Percentiles rank a stretch among this genome's conserved stretches.
Conservation (phyloP, 805 yeast genomes). For the Candida nonsorbophila region DNA sequence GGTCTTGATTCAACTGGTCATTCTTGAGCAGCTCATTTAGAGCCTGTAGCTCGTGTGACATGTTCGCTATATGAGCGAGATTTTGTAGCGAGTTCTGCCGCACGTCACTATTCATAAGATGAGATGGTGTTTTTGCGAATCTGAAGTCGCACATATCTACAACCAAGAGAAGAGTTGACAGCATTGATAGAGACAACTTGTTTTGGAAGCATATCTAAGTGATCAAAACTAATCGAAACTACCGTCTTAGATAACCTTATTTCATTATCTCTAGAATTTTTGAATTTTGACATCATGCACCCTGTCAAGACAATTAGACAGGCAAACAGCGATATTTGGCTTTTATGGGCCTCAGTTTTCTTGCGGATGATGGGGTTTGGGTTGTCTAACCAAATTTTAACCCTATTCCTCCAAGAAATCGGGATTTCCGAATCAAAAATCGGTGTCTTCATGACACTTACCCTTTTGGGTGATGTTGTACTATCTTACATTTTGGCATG, state of each 20-base stretch:
- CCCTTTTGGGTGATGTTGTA: slow-evolving; percentile 72
- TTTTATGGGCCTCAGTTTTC: slow-evolving; percentile 66
- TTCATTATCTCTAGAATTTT: too few relatives aligned
- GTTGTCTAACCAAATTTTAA: slow-evolving; percentile 70
- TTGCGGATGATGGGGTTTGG: slow-evolving; percentile 73
- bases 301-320: slow-evolving; percentile 27
- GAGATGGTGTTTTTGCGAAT: slow-evolving; percentile 2
- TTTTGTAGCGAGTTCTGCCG: slow-evolving; percentile 29
- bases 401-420: slow-evolving; percentile 56
- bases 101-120: slow-evolving; percentile 11
- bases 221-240: too few relatives aligned
- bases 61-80: slow-evolving; percentile 40
- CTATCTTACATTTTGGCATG: slow-evolving; percentile 70
- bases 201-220: too few relatives aligned
- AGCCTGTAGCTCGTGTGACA: slow-evolving; percentile 34
- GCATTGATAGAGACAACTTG: too few relatives aligned
- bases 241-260: too few relatives aligned
- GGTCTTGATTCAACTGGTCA: slow-evolving; percentile 5
- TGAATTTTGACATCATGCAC: slow-evolving; percentile 27
- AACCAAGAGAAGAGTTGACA: too few relatives aligned
- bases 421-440: slow-evolving; percentile 52
- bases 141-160: too few relatives aligned
- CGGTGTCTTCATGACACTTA: slow-evolving; percentile 78
- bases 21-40: slow-evolving; percentile 19
- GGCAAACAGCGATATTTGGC: slow-evolving; percentile 48